These are phyloP conservation scores for Xylogone sp. DNA, from an alignment of 2,329 filamentous ascomycete genomes.

Conservation along the genomic window DNA sequence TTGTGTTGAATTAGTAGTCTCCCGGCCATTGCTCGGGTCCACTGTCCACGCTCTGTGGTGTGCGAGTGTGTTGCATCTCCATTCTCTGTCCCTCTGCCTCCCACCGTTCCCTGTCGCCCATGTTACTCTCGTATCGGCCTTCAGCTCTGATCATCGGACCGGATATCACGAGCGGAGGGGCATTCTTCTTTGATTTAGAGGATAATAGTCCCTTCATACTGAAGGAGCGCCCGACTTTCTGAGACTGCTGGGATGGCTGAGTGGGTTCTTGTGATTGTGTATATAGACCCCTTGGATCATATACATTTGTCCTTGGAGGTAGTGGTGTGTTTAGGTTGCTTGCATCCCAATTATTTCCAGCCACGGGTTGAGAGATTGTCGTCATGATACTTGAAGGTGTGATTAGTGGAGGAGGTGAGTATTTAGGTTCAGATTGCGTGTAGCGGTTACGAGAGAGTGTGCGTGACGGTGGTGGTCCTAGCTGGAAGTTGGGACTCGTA, in stretches of 20 bases:
- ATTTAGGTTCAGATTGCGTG: not conserved
- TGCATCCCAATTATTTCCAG: not conserved
- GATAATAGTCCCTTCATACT: not conserved
- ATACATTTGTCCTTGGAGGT: no score
- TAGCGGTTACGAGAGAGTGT: not conserved
- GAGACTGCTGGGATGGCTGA: not conserved
- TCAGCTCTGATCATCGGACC: slow-evolving; percentile 3
- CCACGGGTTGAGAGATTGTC: not conserved
- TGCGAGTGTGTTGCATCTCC: not conserved
- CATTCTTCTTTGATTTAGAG: not conserved
- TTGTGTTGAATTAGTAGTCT: slow-evolving; percentile 10
- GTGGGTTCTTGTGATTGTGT: not conserved
- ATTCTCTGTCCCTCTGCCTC: not conserved
- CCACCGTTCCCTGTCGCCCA: not conserved
- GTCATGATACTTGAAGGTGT: not conserved
- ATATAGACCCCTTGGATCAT: no score
- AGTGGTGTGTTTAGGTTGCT: no score
- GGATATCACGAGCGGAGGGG: slow-evolving; percentile 3
- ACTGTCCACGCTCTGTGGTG: slow-evolving; percentile 10
- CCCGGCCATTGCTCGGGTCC: slow-evolving; percentile 20
- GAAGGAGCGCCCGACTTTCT: not conserved
- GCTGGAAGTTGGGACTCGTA: not conserved
- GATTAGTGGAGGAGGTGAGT: not conserved
- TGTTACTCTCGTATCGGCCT: not conserved
- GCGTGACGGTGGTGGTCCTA: not conserved